Evolutionary conservation across 192 early-diverging fungal genomes (phyloP).

Genomic region (Entomortierella beljakovae): DNA sequence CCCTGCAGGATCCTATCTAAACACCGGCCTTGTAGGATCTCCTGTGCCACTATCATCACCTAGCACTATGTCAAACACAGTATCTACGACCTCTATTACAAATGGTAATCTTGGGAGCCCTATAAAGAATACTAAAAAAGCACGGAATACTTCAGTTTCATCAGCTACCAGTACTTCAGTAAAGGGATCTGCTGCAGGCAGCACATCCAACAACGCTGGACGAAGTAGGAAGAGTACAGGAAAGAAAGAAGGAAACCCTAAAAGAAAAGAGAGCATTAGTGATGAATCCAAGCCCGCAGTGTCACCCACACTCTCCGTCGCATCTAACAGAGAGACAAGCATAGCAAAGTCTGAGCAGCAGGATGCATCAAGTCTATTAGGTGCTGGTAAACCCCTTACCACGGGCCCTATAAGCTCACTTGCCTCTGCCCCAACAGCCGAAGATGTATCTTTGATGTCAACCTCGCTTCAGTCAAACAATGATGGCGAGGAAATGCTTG

Average conservation of each 20-base stretch:
- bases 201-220: not conserved
- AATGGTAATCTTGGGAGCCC: not conserved
- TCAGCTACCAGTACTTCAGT: not conserved
- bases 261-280: constrained; percentile 5
- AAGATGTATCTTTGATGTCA: no score
- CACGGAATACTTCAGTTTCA: constrained; percentile 7
- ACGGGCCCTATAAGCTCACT: no score
- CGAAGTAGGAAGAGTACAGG: constrained; percentile 10
- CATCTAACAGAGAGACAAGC: not conserved
- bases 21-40: not conserved
- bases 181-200: not conserved
- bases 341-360: not conserved
- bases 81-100: not conserved
- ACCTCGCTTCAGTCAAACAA: no score
- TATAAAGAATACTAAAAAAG: not conserved
- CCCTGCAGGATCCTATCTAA: not conserved
- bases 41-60: not conserved
- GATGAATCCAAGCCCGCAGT: not conserved
- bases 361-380: no score
- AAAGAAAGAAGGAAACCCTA: constrained; percentile 9
- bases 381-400: no score
- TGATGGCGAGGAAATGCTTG: no score
- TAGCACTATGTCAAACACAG: not conserved
- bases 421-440: no score
- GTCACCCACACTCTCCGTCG: not conserved